phyloP scores from a whole-genome alignment of 2,329 filamentous ascomycete species.

The Fusarium transvaalense region DNA sequence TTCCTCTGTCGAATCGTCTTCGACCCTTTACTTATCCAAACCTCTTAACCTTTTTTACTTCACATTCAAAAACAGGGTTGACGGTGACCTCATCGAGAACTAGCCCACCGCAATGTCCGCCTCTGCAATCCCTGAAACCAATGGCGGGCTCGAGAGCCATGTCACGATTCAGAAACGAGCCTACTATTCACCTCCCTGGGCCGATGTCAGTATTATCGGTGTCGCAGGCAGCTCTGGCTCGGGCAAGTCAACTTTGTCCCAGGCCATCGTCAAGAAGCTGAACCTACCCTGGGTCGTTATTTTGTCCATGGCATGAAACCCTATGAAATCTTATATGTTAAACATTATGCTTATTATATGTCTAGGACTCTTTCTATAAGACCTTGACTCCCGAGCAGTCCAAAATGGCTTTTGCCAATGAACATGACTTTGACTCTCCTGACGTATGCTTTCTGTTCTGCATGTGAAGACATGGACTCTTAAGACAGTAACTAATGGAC shows the following conservation, averaged over 20 bases:
- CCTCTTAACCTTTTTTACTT: neutral
- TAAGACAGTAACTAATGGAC: slow-evolving; percentile 13
- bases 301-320: slow-evolving; percentile 82
- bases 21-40: neutral
- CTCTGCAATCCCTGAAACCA: slow-evolving; percentile 30
- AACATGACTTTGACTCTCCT: slow-evolving; percentile 96
- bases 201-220: slow-evolving; percentile 94
- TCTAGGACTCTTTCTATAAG: slow-evolving; percentile 98
- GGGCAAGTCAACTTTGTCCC: slow-evolving; percentile 90
- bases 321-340: neutral
- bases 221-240: slow-evolving; percentile 96
- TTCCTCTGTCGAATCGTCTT: slow-evolving; percentile 1
- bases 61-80: slow-evolving; percentile 4
- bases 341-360: slow-evolving; percentile 41
- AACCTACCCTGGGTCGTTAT: slow-evolving; percentile 99
- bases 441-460: slow-evolving; percentile 61
- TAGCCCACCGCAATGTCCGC: slow-evolving; percentile 41
- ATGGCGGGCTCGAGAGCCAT: slow-evolving; percentile 54
- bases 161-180: slow-evolving; percentile 68
- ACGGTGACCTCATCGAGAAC: slow-evolving; percentile 37
- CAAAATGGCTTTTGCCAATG: slow-evolving; percentile 83
- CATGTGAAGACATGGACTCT: neutral
- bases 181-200: slow-evolving; percentile 95
- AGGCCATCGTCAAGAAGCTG: slow-evolving; percentile 89
- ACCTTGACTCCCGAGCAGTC: slow-evolving; percentile 84